These are phyloP conservation scores for Phytophthora vignae DNA, from an alignment of 352 stramenopile species.

Conservation along the genomic window DNA sequence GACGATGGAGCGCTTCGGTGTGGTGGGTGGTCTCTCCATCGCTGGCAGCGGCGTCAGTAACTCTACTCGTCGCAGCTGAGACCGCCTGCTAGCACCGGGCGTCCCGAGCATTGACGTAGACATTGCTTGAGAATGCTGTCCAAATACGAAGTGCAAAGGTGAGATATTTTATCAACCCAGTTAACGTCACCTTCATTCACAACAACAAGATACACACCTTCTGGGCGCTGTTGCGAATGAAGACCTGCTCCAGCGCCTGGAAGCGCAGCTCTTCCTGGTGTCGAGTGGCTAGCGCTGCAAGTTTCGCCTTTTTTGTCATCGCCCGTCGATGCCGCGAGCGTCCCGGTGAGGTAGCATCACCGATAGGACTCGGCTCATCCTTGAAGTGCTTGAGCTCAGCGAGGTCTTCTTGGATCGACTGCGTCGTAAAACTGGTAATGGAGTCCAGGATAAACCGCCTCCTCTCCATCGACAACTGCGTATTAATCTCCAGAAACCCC, in stretches of 20 bases:
- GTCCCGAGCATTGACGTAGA: slow-evolving; percentile 25
- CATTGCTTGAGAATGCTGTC: slow-evolving; percentile 29
- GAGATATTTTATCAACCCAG: not conserved
- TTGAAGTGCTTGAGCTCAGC: slow-evolving; percentile 48
- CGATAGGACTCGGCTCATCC: slow-evolving; percentile 6
- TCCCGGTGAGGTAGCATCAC: slow-evolving; percentile 1
- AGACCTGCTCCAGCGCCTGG: slow-evolving; percentile 66
- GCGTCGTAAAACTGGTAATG: slow-evolving; percentile 64
- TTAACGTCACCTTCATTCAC: not conserved
- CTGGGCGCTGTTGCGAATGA: slow-evolving; percentile 47
- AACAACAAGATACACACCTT: slow-evolving; percentile 39
- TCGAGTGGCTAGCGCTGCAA: slow-evolving; percentile 55
- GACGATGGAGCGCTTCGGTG: slow-evolving; percentile 18
- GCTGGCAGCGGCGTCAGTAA: slow-evolving; percentile 22
- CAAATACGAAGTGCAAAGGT: not conserved
- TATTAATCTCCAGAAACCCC: slow-evolving; percentile 80
- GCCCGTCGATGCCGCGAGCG: slow-evolving; percentile 36
- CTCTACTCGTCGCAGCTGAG: slow-evolving; percentile 24
- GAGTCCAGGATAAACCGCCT: slow-evolving; percentile 75
- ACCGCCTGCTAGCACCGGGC: slow-evolving; percentile 15
- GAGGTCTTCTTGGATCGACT: slow-evolving; percentile 67
- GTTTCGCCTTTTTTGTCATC: slow-evolving; percentile 52
- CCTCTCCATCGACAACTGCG: slow-evolving; percentile 80
- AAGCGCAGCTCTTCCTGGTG: slow-evolving; percentile 70
- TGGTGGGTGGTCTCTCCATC: slow-evolving; percentile 6